phyloP scores from a whole-genome alignment of 306 rosid genomes.

The Coriaria nepalensis region DNA sequence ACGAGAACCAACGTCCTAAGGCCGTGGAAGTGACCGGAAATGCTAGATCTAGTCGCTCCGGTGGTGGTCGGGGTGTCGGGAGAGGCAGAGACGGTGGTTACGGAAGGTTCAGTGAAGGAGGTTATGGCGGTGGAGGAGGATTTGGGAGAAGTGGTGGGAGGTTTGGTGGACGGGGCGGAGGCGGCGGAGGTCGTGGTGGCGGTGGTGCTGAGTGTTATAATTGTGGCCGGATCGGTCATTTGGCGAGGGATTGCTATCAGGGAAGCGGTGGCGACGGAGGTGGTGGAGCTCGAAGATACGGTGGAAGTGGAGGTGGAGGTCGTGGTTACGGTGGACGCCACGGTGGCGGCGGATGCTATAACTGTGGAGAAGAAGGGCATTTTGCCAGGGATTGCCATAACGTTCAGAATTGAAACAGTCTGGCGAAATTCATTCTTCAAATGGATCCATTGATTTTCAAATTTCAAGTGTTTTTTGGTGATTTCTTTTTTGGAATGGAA shows the following conservation, averaged over 20 bases:
- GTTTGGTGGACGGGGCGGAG: constrained; percentile 12
- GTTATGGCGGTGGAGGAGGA: constrained; percentile 17
- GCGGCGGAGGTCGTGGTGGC: constrained; percentile 12
- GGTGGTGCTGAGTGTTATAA: constrained; percentile 47
- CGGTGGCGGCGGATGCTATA: constrained; percentile 32
- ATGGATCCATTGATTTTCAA: background rate
- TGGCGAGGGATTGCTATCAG: constrained; percentile 45
- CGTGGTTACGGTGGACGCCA: constrained; percentile 18
- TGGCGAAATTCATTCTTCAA: background rate
- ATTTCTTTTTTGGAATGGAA: constrained; percentile 11
- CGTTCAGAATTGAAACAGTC: constrained; percentile 24
- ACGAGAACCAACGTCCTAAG: constrained; percentile 46
- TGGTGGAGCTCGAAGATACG: constrained; percentile 12
- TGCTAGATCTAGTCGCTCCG: constrained; percentile 22
- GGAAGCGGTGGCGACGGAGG: constrained; percentile 17
- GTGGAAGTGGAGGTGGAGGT: constrained; percentile 9
- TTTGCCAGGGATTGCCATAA: constrained; percentile 59
- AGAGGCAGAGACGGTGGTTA: constrained; percentile 26
- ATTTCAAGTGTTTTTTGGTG: constrained; percentile 1
- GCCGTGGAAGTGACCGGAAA: constrained; percentile 46
- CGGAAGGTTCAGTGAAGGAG: constrained; percentile 16
- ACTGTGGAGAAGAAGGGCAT: constrained; percentile 79
- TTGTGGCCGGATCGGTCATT: constrained; percentile 57
- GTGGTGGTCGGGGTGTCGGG: constrained; percentile 18
- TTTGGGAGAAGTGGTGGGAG: constrained; percentile 8